Conservation (phyloP, 73 alveolate species). For the Paraurostyla sp. region DNA sequence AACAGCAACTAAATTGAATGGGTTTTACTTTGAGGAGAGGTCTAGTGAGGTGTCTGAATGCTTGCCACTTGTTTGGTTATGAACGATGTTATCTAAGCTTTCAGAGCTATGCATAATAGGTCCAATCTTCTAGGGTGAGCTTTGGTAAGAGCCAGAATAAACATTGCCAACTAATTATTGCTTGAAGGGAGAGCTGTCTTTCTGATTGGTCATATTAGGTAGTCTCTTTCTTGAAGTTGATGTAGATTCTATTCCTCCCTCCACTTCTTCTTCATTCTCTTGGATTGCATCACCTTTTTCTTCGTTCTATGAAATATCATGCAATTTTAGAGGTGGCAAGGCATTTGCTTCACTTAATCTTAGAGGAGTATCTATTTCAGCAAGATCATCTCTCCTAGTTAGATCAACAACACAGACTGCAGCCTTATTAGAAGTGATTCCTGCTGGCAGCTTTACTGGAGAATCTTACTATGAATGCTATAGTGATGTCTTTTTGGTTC, state of each 20-base stretch:
- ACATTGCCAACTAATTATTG: neutral
- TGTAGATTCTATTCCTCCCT: neutral
- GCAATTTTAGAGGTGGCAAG: too few relatives aligned
- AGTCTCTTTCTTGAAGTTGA: too few relatives aligned
- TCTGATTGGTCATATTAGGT: neutral
- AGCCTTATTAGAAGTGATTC: neutral
- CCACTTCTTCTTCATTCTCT: constrained; percentile 25
- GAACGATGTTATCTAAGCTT: constrained; percentile 1
- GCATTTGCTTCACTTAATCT: neutral
- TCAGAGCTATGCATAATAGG: neutral
- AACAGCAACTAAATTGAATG: neutral
- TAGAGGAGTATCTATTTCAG: neutral
- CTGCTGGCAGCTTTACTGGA: neutral
- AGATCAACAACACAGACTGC: constrained; percentile 43
- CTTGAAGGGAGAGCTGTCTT: constrained; percentile 1
- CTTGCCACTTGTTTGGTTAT: neutral
- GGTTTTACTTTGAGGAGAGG: neutral
- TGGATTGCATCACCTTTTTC: neutral
- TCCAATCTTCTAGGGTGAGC: neutral
- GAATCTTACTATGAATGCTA: neutral
- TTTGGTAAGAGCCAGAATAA: neutral
- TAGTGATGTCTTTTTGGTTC: neutral
- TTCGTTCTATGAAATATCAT: too few relatives aligned
- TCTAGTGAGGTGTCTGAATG: constrained; percentile 9
- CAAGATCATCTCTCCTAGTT: constrained; percentile 3